A percentile compares a stretch with the other conserved stretches of the same genome.
These are phyloP conservation scores for Sarcomyxa edulis DNA, from an alignment of 768 basidiomycete genomes.

Conservation along the genomic window DNA sequence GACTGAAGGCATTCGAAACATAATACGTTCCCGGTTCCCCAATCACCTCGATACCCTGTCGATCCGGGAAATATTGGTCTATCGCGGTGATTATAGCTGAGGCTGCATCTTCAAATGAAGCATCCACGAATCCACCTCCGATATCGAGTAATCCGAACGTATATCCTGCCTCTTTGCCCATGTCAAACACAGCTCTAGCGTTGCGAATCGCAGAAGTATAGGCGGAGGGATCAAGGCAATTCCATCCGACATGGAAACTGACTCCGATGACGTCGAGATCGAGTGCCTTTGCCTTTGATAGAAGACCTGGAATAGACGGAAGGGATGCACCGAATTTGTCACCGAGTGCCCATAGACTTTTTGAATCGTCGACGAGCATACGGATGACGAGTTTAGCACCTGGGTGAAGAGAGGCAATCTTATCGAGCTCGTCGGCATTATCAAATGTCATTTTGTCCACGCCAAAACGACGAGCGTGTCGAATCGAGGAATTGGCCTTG, in stretches of 20 bases:
- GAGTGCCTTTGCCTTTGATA: constrained; percentile 75
- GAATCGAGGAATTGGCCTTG: constrained; percentile 93
- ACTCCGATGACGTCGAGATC: constrained; percentile 86
- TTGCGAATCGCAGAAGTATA: constrained; percentile 88
- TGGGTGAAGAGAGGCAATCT: constrained; percentile 79
- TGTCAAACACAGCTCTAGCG: constrained; percentile 79
- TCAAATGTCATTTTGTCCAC: constrained; percentile 98
- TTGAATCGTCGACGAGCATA: constrained; percentile 97
- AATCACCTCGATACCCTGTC: constrained; percentile 69
- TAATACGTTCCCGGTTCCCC: constrained; percentile 96
- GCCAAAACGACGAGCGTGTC: constrained; percentile 69
- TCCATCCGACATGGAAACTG: constrained; percentile 97
- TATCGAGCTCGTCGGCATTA: constrained; percentile 93
- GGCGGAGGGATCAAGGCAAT: constrained; percentile 88
- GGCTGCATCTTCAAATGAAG: constrained; percentile 78
- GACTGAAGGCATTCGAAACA: constrained; percentile 86
- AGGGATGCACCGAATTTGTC: constrained; percentile 94
- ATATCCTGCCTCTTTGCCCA: constrained; percentile 80
- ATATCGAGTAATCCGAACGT: constrained; percentile 83
- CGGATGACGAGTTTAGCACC: constrained; percentile 84
- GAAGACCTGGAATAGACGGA: constrained; percentile 68
- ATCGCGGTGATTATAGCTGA: constrained; percentile 64
- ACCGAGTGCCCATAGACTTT: constrained; percentile 88
- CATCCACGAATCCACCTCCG: constrained; percentile 94
- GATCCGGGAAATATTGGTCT: constrained; percentile 73